These are phyloP conservation scores for Colletotrichum sidae DNA, from an alignment of 2,329 filamentous ascomycete genomes.

Conservation along the genomic window DNA sequence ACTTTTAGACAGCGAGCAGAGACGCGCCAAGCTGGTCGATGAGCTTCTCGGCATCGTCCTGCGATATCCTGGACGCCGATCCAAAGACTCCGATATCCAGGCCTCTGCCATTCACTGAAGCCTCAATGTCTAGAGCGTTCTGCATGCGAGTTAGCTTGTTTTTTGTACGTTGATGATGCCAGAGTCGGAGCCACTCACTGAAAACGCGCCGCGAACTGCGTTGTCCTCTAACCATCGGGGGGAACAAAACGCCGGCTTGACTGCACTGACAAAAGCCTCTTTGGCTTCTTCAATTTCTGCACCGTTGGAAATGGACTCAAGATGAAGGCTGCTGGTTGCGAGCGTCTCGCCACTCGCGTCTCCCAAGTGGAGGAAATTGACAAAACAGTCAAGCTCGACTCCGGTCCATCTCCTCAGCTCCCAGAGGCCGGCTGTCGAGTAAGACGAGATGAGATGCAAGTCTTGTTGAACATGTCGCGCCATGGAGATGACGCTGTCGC, in stretches of 20 bases:
- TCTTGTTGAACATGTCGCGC: slow-evolving; percentile 76
- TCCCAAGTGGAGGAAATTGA: slow-evolving; percentile 79
- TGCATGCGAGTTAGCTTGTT: slow-evolving; percentile 37
- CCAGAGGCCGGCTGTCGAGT: slow-evolving; percentile 70
- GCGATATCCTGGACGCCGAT: slow-evolving; percentile 23
- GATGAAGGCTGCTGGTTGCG: background rate
- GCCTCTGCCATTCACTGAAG: slow-evolving; percentile 44
- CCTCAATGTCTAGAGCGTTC: slow-evolving; percentile 56
- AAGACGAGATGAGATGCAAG: slow-evolving; percentile 68
- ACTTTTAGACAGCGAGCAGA: background rate
- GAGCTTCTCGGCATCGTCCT: background rate
- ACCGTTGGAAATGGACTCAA: slow-evolving; percentile 44
- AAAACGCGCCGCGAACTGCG: slow-evolving; percentile 44
- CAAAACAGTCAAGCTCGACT: slow-evolving; percentile 75
- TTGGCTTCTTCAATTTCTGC: slow-evolving; percentile 1
- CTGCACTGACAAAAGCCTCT: background rate
- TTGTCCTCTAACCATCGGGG: slow-evolving; percentile 41
- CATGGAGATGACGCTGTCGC: slow-evolving; percentile 55
- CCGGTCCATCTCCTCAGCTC: slow-evolving; percentile 84
- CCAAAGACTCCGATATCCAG: slow-evolving; percentile 57
- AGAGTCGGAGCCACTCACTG: slow-evolving; percentile 42
- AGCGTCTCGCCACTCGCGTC: background rate
- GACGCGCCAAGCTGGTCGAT: slow-evolving; percentile 5
- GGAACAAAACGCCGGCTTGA: background rate
- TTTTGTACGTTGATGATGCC: background rate